Percentiles rank a stretch among this genome's conserved stretches.
phyloP scores from a whole-genome alignment of 2,329 filamentous ascomycete genomes.

The Macrophomina pseudophaseolina region DNA sequence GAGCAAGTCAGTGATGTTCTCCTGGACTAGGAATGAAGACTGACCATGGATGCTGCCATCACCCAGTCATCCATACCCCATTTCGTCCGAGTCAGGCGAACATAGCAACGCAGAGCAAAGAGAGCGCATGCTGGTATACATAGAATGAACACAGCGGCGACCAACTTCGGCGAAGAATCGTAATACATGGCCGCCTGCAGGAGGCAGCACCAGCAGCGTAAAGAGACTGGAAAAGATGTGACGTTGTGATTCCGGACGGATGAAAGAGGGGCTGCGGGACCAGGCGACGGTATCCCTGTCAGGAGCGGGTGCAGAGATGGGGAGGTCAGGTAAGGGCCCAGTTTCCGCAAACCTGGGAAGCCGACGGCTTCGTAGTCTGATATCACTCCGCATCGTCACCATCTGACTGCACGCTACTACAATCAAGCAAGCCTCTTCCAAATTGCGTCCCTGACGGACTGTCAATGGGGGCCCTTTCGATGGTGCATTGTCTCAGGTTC shows the following conservation, averaged over 20 bases:
- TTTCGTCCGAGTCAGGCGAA: constrained; percentile 29
- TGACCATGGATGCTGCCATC: constrained; percentile 30
- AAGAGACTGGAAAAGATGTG: background rate
- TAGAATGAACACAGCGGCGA: background rate
- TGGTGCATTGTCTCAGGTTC: background rate
- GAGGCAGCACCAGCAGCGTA: background rate
- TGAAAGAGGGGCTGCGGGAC: background rate
- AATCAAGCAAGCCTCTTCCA: background rate
- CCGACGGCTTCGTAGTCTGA: background rate
- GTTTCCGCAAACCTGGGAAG: background rate
- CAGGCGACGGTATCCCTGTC: background rate
- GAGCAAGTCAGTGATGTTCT: constrained; percentile 10
- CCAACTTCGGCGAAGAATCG: constrained; percentile 3
- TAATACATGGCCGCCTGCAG: constrained; percentile 4
- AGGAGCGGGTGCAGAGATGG: background rate
- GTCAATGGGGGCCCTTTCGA: background rate
- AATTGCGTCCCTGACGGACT: background rate
- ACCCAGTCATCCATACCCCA: constrained; percentile 41
- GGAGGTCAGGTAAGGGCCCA: background rate
- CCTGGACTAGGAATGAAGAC: constrained; percentile 2
- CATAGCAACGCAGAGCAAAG: constrained; percentile 32
- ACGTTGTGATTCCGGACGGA: background rate
- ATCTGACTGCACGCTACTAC: background rate
- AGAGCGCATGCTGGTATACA: constrained; percentile 28
- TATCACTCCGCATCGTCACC: constrained; percentile 1